phyloP scores from a whole-genome alignment of 768 basidiomycete genomes.

The Mrakia gelida region DNA sequence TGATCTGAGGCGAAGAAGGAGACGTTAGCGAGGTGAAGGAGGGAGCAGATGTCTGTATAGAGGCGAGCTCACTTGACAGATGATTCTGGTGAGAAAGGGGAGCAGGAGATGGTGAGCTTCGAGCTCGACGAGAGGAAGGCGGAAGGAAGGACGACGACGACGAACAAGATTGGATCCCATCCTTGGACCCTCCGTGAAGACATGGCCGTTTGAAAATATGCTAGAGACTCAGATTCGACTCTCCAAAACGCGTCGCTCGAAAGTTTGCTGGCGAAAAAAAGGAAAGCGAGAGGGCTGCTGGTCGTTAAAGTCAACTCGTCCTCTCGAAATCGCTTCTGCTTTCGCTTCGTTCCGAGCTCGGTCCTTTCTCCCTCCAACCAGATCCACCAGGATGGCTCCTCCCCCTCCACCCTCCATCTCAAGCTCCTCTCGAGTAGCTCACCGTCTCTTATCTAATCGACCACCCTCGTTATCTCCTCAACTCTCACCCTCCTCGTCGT shows the following conservation, averaged over 20 bases:
- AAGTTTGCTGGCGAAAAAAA: neutral
- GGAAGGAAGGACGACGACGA: neutral
- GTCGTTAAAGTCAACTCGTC: neutral
- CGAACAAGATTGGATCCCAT: constrained; percentile 77
- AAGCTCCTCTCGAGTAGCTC: neutral
- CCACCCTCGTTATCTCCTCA: neutral
- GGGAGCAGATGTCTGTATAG: no score
- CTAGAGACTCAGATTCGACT: no score
- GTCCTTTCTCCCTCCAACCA: neutral
- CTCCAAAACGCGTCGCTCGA: neutral
- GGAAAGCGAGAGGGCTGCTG: neutral
- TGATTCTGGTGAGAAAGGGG: constrained; percentile 46
- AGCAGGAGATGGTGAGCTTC: constrained; percentile 42
- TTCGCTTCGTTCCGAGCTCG: neutral
- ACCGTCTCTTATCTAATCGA: neutral
- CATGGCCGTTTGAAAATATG: neutral
- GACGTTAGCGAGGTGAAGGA: no score
- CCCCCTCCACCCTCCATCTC: neutral
- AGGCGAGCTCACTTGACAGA: constrained; percentile 66
- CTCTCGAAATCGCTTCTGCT: neutral
- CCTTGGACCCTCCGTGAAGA: constrained; percentile 45
- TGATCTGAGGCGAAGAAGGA: constrained; percentile 58
- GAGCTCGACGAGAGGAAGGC: constrained; percentile 47
- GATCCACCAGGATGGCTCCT: neutral
- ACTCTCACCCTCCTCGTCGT: neutral